These are phyloP conservation scores for Phytophthora pseudosyringae DNA, from an alignment of 352 stramenopile species.

Conservation along the genomic window DNA sequence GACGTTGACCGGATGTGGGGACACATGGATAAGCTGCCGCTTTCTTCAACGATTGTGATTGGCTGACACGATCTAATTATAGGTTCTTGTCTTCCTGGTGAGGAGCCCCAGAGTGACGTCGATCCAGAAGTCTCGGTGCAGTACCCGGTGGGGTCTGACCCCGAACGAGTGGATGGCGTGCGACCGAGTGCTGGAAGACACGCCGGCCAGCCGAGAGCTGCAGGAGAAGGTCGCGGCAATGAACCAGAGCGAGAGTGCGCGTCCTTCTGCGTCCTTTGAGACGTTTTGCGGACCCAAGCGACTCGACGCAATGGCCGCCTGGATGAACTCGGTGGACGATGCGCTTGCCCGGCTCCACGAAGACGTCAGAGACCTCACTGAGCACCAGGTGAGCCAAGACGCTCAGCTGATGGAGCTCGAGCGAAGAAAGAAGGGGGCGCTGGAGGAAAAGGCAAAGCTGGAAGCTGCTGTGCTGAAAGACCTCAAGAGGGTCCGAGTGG, in stretches of 20 bases:
- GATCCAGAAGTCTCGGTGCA: conserved; percentile 77
- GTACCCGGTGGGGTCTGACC: conserved; percentile 81
- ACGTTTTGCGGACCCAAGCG: conserved; percentile 26
- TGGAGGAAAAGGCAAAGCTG: conserved; percentile 11
- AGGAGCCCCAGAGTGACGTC: conserved; percentile 37
- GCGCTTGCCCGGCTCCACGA: conserved; percentile 18
- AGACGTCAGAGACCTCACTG: conserved; percentile 18
- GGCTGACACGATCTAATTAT: conserved; percentile 21
- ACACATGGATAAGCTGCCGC: conserved; percentile 5
- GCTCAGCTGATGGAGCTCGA: conserved; percentile 19
- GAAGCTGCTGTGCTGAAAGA: conserved; percentile 19
- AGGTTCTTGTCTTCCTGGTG: background rate
- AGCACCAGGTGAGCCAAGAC: conserved; percentile 12
- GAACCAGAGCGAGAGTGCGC: conserved; percentile 51
- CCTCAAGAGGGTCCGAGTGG: conserved; percentile 26
- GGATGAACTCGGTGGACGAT: conserved; percentile 35
- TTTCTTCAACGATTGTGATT: conserved; percentile 34
- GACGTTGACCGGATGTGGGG: background rate
- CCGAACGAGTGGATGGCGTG: conserved; percentile 85
- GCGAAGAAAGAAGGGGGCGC: conserved; percentile 21
- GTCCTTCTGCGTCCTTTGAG: conserved; percentile 38
- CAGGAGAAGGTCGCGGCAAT: conserved; percentile 63
- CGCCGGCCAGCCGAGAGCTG: conserved; percentile 50
- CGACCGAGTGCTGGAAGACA: conserved; percentile 67
- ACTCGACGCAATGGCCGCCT: conserved; percentile 26